Base-by-base conservation (phyloP, 768 basidiomycete genomes). In the Termitomyces sp. region DNA sequence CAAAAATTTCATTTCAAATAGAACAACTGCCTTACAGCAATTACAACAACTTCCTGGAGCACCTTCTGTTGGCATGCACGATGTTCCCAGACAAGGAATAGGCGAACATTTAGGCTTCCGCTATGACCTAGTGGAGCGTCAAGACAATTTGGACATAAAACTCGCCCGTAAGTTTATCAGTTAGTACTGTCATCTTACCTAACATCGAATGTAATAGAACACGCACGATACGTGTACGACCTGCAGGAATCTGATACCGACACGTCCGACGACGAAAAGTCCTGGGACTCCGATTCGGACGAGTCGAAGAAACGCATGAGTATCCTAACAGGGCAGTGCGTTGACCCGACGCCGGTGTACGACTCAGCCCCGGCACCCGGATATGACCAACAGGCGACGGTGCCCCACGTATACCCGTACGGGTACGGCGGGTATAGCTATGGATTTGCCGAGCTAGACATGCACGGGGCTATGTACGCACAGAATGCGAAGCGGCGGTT, bases 51-150 rank as follows among this genome's bases (percentile, higher is more conserved):
- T 70, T 69, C 75, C 50, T 73, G 83, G 58, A 68, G 92, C 91
- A 0, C 97, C 97, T 1, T 92, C 92, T 6, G 92, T 92, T 0
- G 86, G 83, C 46, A 82, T 96, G 78, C 92, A 94, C 24, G 85
- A 88, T 50, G 88, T 92, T 1, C 94, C 94, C 0, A 71, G 80
- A 43, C 84, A 91, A 62, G 84, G 83, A 35, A 63, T 96, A 6
- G 81, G 78, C 4, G 72, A 77, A 35, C 86, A 90, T 62, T 73
- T 91, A 5, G 84, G 84, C 0, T 77, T 88, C 57, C 75, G 74
- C 16, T 69, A 68, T 30, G 77, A 79, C 33, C 79, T 82, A 13
- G 78, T 78, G 38, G 78, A 78, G 43, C 69, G 69, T 33, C 71
- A 73, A 65, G 88, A 92, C 59, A 81, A 85, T 16, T 64, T 91